Conservation (phyloP, 805 yeast genomes). For the Candida golubevii region DNA sequence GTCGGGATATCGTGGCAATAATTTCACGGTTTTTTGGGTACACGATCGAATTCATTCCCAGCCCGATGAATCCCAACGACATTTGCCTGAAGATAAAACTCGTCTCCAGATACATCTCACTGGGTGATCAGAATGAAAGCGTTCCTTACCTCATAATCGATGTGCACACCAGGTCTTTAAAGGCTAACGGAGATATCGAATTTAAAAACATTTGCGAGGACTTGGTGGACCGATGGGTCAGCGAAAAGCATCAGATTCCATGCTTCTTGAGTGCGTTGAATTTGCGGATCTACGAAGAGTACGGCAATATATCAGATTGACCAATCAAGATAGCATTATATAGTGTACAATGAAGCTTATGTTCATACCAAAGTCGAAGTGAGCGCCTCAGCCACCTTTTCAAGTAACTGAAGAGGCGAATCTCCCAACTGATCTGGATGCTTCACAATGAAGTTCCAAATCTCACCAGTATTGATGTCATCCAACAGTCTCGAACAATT, state of each 20-base stretch:
- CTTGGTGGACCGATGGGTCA: slow-evolving; percentile 62
- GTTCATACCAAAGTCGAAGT: not conserved
- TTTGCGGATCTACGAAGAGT: slow-evolving; percentile 55
- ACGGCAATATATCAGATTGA: slow-evolving; percentile 3
- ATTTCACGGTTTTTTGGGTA: slow-evolving; percentile 70
- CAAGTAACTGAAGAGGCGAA: slow-evolving; percentile 37
- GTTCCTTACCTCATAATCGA: slow-evolving; percentile 53
- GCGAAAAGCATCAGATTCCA: slow-evolving; percentile 64
- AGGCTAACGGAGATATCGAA: slow-evolving; percentile 42
- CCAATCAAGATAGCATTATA: not conserved
- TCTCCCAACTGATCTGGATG: slow-evolving; percentile 43
- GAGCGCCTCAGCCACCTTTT: slow-evolving; percentile 22
- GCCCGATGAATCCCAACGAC: slow-evolving; percentile 39
- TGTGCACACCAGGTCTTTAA: slow-evolving; percentile 48
- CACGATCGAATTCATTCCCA: slow-evolving; percentile 58
- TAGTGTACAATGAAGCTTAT: too few species aligned
- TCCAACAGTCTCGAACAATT: slow-evolving; percentile 4
- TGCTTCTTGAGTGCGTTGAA: slow-evolving; percentile 75
- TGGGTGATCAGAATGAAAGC: slow-evolving; percentile 15
- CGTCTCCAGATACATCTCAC: slow-evolving; percentile 39
- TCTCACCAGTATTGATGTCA: slow-evolving; percentile 53
- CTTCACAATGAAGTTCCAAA: slow-evolving; percentile 55
- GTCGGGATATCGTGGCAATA: slow-evolving; percentile 66
- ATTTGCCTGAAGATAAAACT: slow-evolving; percentile 53
- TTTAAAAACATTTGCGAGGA: slow-evolving; percentile 41